Conservation (phyloP, 352 stramenopile genomes). For the Pythium plurisporium region DNA sequence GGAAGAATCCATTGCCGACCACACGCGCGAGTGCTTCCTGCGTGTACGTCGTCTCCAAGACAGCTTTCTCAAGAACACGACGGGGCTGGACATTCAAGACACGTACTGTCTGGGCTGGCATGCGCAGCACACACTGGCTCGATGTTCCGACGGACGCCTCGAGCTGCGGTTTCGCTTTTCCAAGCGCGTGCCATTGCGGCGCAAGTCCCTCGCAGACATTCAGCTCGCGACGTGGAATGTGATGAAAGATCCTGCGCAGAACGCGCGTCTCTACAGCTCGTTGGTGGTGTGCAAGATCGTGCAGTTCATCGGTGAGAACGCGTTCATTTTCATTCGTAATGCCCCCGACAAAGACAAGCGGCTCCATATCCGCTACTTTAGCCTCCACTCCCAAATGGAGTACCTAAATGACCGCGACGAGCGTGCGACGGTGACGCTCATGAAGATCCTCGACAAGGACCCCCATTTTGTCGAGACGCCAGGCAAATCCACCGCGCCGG, state of each 20-base stretch:
- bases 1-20: constrained; percentile 7
- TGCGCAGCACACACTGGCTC: constrained; percentile 10
- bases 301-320: constrained; percentile 15
- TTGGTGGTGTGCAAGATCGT: constrained; percentile 23
- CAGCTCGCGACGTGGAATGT: constrained; percentile 15
- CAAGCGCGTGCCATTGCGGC: constrained; percentile 6
- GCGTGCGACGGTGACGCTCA: constrained; percentile 19
- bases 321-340: constrained; percentile 24
- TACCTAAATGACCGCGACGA: constrained; percentile 17
- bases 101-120: constrained; percentile 21
- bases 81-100: background rate
- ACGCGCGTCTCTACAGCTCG: constrained; percentile 21
- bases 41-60: constrained; percentile 9
- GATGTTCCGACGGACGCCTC: background rate
- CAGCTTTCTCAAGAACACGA: background rate
- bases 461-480: constrained; percentile 11
- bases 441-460: constrained; percentile 25
- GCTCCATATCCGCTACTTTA: constrained; percentile 24
- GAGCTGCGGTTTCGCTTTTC: constrained; percentile 21
- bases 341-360: constrained; percentile 16
- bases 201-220: constrained; percentile 11
- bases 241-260: constrained; percentile 14
- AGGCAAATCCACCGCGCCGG: constrained; percentile 3
- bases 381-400: constrained; percentile 21
- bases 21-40: constrained; percentile 17